A percentile compares a stretch with the other conserved stretches of the same genome.
These are phyloP conservation scores for Endocalyx cinctus DNA, from an alignment of 2,329 filamentous ascomycete genomes.

Conservation along the genomic window DNA sequence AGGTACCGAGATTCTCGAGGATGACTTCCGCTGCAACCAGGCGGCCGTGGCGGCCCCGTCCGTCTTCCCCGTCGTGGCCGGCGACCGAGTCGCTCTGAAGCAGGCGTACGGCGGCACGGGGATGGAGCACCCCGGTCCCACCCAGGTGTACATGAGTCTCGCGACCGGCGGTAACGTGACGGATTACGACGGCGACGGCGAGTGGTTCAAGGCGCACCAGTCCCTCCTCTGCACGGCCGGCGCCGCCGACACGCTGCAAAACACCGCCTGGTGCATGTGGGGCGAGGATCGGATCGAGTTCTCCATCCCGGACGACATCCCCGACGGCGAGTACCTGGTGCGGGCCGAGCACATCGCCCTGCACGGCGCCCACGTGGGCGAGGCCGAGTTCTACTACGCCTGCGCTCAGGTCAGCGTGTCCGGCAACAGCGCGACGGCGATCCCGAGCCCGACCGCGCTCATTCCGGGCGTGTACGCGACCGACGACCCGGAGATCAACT, in stretches of 20 bases:
- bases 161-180: constrained; percentile 7
- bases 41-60: constrained; percentile 10
- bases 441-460: constrained; percentile 5
- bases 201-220: constrained; percentile 14
- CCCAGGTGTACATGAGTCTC: constrained; percentile 8
- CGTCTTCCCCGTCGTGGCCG: constrained; percentile 25
- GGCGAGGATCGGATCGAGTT: constrained; percentile 12
- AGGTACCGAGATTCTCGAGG: constrained; percentile 17
- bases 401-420: constrained; percentile 16
- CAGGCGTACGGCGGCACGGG: constrained; percentile 14
- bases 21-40: constrained; percentile 28
- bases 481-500: constrained; percentile 6
- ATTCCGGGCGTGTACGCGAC: constrained; percentile 2
- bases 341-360: constrained; percentile 22
- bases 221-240: constrained; percentile 3
- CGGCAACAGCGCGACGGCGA: constrained; percentile 2
- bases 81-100: constrained; percentile 25
- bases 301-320: constrained; percentile 16
- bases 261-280: constrained; percentile 3
- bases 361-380: constrained; percentile 15
- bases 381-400: constrained; percentile 12
- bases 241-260: not conserved
- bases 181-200: constrained; percentile 9
- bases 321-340: constrained; percentile 22
- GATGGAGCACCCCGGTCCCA: constrained; percentile 17